These are phyloP conservation scores for Grosmannia serpens DNA, from an alignment of 2,329 filamentous ascomycete species.

Conservation along the genomic window DNA sequence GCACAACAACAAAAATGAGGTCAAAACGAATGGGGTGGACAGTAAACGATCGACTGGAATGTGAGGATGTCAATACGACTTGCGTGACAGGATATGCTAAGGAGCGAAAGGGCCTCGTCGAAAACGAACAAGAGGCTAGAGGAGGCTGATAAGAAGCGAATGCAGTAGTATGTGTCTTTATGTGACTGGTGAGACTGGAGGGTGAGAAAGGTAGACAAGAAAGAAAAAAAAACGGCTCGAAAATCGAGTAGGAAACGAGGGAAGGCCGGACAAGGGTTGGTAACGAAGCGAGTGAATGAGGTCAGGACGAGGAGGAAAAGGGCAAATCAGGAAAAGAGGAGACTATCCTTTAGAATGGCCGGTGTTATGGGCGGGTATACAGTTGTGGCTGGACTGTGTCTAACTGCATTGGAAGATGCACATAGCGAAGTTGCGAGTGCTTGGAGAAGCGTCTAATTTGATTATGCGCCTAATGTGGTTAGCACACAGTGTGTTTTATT, in stretches of 20 bases:
- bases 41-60: not conserved
- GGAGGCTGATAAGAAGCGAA: not conserved
- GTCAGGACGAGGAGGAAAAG: not conserved
- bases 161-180: not conserved
- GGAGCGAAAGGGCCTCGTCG: not conserved
- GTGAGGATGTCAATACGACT: not conserved
- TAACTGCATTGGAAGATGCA: not conserved
- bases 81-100: not conserved
- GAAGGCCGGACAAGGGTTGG: not conserved
- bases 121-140: not conserved
- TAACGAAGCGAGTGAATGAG: not conserved
- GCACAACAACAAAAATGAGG: not conserved
- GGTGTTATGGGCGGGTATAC: not conserved
- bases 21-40: not conserved
- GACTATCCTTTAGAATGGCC: not conserved
- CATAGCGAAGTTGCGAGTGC: not conserved
- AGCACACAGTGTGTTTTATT: not conserved
- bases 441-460: not conserved
- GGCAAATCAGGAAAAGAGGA: not conserved
- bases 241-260: not conserved
- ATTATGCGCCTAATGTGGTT: not conserved
- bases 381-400: not conserved
- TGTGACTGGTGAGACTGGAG: not conserved
- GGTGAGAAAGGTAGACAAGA: not conserved
- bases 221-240: not conserved